A percentile compares a stretch with the other conserved stretches of the same genome.
Evolutionary conservation across 2,329 filamentous ascomycete species (phyloP).

Genomic region (Ceratocystis harringtonii): DNA sequence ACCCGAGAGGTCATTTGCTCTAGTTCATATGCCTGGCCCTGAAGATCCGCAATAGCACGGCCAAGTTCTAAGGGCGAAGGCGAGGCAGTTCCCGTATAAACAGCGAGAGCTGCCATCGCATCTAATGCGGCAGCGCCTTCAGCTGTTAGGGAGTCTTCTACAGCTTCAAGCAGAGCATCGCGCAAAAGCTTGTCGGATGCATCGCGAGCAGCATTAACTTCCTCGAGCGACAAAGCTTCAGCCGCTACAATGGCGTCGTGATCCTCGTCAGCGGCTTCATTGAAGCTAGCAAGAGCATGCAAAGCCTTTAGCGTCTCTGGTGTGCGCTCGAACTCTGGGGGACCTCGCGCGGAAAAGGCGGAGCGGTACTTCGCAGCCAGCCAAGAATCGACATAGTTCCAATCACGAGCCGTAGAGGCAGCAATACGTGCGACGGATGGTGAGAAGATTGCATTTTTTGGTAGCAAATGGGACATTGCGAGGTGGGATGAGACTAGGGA

Average conservation of each 20-base stretch:
- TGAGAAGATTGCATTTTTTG: conserved; percentile 46
- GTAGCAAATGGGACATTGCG: conserved; percentile 27
- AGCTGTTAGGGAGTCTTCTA: conserved; percentile 39
- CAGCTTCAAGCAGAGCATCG: conserved; percentile 34
- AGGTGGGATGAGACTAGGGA: neutral
- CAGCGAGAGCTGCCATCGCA: conserved; percentile 38
- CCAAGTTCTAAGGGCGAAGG: conserved; percentile 37
- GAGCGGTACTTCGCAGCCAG: conserved; percentile 52
- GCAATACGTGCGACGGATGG: conserved; percentile 57
- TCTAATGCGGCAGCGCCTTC: conserved; percentile 43
- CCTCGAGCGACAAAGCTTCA: conserved; percentile 43
- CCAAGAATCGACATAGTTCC: conserved; percentile 79
- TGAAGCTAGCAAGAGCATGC: conserved; percentile 56
- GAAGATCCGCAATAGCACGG: conserved; percentile 39
- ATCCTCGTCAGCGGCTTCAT: conserved; percentile 65
- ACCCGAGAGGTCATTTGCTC: conserved; percentile 43
- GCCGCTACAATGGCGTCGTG: conserved; percentile 40
- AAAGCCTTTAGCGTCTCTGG: conserved; percentile 64
- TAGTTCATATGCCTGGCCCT: conserved; percentile 37
- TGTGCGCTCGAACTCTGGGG: conserved; percentile 73
- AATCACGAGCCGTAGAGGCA: conserved; percentile 74
- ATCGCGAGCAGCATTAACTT: conserved; percentile 26
- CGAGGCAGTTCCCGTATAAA: conserved; percentile 34
- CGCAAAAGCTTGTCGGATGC: conserved; percentile 15
- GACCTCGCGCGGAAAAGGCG: conserved; percentile 34